Evolutionary conservation across 1,139 yeast genomes (phyloP).

Genomic region (Kurtzmaniella quercitrusa): DNA sequence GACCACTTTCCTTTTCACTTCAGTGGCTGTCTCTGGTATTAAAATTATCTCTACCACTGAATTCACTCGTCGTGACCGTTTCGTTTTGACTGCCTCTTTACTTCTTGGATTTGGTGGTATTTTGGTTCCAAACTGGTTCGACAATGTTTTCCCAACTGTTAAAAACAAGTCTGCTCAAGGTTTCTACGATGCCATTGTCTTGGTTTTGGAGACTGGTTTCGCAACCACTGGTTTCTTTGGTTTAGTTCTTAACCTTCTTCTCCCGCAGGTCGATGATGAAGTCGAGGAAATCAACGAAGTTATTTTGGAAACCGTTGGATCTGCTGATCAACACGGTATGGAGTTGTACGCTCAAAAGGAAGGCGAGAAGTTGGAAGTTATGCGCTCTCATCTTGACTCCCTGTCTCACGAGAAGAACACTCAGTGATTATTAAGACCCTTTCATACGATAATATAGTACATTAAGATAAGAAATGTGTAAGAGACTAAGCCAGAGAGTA

Average conservation of each 20-base stretch:
- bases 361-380: conserved; percentile 25
- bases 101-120: conserved; percentile 78
- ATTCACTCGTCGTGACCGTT: conserved; percentile 84
- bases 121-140: conserved; percentile 74
- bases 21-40: conserved; percentile 87
- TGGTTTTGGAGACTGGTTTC: conserved; percentile 85
- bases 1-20: conserved; percentile 84
- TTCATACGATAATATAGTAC: background rate
- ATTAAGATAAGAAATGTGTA: background rate
- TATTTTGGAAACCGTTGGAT: conserved; percentile 44
- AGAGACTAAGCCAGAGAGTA: no score
- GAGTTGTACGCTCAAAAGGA: conserved; percentile 36
- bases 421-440: background rate
- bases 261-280: conserved; percentile 71
- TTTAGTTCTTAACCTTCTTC: conserved; percentile 60
- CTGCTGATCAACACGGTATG: conserved; percentile 40
- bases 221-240: conserved; percentile 81
- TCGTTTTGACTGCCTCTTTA: conserved; percentile 71
- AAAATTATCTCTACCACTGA: conserved; percentile 71
- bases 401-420: conserved; percentile 2
- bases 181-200: conserved; percentile 71
- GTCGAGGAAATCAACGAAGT: conserved; percentile 48
- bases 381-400: conserved; percentile 11
- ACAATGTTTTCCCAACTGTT: conserved; percentile 67
- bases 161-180: conserved; percentile 60